Evolutionary conservation across 2,329 filamentous ascomycete genomes (phyloP).

Genomic region (Pseudogymnoascus sp.): DNA sequence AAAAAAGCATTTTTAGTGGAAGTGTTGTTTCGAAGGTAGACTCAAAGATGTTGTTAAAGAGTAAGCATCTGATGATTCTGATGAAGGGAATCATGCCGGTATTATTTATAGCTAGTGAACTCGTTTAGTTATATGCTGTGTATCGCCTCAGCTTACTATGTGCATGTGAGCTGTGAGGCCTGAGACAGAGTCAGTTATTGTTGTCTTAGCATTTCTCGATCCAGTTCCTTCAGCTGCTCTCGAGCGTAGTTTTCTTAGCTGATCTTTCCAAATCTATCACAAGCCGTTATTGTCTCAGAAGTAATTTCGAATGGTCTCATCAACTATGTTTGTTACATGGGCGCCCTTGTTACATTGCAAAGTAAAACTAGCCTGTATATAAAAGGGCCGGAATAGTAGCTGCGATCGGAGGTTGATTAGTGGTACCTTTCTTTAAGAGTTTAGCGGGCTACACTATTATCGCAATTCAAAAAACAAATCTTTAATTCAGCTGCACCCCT

Average conservation of each 20-base stretch:
- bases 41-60: neutral
- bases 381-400: neutral
- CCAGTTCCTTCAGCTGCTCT: neutral
- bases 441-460: neutral
- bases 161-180: neutral
- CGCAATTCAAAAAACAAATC: neutral
- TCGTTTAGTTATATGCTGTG: neutral
- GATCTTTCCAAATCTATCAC: neutral
- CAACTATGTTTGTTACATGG: neutral
- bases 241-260: neutral
- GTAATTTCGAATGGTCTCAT: neutral
- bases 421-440: neutral
- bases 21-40: neutral
- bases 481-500: neutral
- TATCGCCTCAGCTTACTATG: neutral
- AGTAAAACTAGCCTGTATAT: neutral
- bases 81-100: neutral
- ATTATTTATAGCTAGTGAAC: neutral
- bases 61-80: neutral
- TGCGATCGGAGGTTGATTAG: neutral
- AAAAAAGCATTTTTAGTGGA: neutral
- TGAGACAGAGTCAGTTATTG: neutral
- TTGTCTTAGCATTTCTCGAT: neutral
- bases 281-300: neutral
- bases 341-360: neutral